Evolutionary conservation across 306 rosid species (phyloP).

Genomic region (Cicer chorassanicum): DNA sequence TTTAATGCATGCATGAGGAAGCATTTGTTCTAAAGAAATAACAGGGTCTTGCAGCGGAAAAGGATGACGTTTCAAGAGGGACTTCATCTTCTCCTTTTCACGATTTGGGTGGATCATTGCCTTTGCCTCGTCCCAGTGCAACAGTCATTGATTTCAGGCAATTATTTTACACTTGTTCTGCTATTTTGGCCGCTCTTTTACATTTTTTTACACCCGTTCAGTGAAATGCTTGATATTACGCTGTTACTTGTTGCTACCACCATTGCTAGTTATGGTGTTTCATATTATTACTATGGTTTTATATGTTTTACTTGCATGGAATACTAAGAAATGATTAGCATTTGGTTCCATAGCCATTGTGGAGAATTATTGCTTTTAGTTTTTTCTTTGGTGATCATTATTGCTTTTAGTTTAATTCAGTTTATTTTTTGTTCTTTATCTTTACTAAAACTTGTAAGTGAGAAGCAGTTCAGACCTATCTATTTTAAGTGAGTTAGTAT

Average conservation of each 20-base stretch:
- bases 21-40: conserved; percentile 55
- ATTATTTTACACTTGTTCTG: not conserved
- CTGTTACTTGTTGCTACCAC: not conserved
- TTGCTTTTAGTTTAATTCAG: conserved; percentile 26
- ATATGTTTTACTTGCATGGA: not conserved
- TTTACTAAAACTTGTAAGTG: conserved; percentile 5
- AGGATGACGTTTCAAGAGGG: conserved; percentile 64
- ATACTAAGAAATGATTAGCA: conserved; percentile 13
- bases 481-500: not conserved
- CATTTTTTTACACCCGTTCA: not conserved
- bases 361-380: conserved; percentile 27
- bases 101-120: conserved; percentile 56
- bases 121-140: conserved; percentile 48
- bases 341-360: conserved; percentile 16
- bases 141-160: conserved; percentile 76
- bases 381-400: not conserved
- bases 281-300: not conserved
- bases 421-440: not conserved
- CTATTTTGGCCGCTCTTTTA: not conserved
- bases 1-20: conserved; percentile 43
- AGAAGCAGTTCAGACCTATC: not conserved
- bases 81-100: conserved; percentile 51
- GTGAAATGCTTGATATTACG: conserved; percentile 10
- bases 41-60: conserved; percentile 95
- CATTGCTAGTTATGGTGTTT: not conserved